phyloP scores from a whole-genome alignment of 768 basidiomycete species.

The Cystobasidium ongulense region DNA sequence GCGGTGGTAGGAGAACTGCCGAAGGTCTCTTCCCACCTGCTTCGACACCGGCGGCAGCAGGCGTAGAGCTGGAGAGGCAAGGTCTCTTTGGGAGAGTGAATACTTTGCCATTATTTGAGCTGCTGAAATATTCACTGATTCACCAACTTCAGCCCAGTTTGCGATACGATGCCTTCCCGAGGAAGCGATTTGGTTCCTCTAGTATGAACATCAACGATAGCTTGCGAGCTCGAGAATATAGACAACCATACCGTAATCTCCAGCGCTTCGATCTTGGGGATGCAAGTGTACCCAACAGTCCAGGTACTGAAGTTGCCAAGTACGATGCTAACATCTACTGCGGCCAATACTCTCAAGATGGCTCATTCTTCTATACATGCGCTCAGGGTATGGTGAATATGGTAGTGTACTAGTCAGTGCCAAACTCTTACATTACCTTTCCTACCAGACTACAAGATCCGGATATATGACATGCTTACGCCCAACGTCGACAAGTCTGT shows the following conservation, averaged over 20 bases:
- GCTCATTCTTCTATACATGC: conserved; percentile 84
- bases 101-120: conserved; percentile 46
- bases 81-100: conserved; percentile 70
- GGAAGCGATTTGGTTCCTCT: conserved; percentile 15
- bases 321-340: conserved; percentile 70
- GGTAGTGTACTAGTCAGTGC: background rate
- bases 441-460: conserved; percentile 66
- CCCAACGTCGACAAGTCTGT: conserved; percentile 42
- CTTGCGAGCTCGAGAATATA: conserved; percentile 29
- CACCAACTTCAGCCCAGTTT: background rate
- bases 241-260: background rate
- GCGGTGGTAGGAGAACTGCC: background rate
- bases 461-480: conserved; percentile 71
- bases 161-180: background rate
- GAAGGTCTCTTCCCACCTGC: conserved; percentile 34
- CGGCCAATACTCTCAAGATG: conserved; percentile 66
- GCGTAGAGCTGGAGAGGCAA: conserved; percentile 58
- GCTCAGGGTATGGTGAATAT: conserved; percentile 56
- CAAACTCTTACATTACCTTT: background rate
- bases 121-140: conserved; percentile 51
- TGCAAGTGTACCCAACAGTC: conserved; percentile 68
- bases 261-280: conserved; percentile 44
- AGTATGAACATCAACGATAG: conserved; percentile 10
- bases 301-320: conserved; percentile 68
- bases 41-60: conserved; percentile 42